phyloP scores from a whole-genome alignment of 2,329 filamentous ascomycete species.

The Penicillium corylophilum region DNA sequence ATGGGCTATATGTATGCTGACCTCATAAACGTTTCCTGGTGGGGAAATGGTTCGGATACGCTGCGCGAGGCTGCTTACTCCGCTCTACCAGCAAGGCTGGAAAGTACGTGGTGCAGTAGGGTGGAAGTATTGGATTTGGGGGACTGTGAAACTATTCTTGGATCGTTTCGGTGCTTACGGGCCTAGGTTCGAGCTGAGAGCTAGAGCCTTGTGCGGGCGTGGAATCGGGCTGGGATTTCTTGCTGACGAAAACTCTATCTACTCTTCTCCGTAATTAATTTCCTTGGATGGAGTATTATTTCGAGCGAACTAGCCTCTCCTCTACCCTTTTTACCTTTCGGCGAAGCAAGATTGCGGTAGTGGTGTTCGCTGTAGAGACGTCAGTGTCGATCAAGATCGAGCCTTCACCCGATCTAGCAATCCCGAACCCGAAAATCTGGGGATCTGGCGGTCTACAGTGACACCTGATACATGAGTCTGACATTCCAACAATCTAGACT shows the following conservation, averaged over 20 bases:
- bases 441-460: background rate
- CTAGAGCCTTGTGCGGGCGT: background rate
- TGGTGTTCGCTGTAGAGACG: background rate
- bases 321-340: background rate
- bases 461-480: background rate
- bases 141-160: background rate
- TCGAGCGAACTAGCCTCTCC: background rate
- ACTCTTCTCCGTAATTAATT: background rate
- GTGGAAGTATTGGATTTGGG: background rate
- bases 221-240: background rate
- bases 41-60: background rate
- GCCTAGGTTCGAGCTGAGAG: background rate
- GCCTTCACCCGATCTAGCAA: background rate
- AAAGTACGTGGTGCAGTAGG: background rate
- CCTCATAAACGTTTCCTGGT: background rate
- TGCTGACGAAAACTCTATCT: background rate
- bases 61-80: background rate
- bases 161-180: background rate
- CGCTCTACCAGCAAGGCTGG: background rate
- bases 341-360: background rate
- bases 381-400: background rate
- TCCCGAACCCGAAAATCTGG: background rate
- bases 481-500: background rate
- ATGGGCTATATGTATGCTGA: background rate
- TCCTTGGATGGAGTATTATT: background rate